Conservation (phyloP, 1,284 basidiomycete species). For the Schizopora paradoxa region DNA sequence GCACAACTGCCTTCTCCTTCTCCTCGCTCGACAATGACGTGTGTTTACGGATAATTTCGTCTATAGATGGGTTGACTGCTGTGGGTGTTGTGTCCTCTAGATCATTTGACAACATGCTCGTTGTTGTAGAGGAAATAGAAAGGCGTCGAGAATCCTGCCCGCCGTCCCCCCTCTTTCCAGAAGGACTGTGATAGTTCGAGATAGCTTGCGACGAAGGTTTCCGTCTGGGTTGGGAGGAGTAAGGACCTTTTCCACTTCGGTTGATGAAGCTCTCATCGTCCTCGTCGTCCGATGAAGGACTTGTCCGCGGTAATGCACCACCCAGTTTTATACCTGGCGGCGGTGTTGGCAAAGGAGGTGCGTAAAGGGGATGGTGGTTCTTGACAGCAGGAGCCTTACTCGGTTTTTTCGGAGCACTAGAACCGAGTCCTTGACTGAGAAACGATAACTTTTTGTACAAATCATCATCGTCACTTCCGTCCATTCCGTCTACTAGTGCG, state of each 20-base stretch:
- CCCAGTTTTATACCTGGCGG: slow-evolving; percentile 76
- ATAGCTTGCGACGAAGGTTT: no score
- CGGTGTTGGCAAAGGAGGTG: slow-evolving; percentile 73
- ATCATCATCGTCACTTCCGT: slow-evolving; percentile 49
- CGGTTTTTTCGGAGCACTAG: not conserved
- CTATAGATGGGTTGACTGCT: slow-evolving; percentile 15
- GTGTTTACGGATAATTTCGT: slow-evolving; percentile 19
- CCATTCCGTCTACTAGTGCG: slow-evolving; percentile 81
- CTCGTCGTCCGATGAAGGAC: slow-evolving; percentile 9
- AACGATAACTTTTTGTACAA: slow-evolving; percentile 32
- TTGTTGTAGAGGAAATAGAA: not conserved
- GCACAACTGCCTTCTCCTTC: slow-evolving; percentile 42
- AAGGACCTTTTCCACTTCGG: no score
- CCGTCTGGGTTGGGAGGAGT: no score
- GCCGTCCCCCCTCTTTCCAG: slow-evolving; percentile 3
- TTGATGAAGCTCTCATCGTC: no score
- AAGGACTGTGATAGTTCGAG: not conserved
- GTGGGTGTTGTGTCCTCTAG: not conserved
- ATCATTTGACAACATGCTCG: not conserved
- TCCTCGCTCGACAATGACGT: not conserved
- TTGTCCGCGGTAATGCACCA: slow-evolving; percentile 45
- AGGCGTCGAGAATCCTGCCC: slow-evolving; percentile 6
- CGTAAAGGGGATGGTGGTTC: slow-evolving; percentile 63
- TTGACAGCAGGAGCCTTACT: slow-evolving; percentile 21
- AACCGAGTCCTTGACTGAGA: not conserved